These are phyloP conservation scores for Monilinia vaccinii-corymbosi DNA, from an alignment of 2,329 filamentous ascomycete genomes.

Conservation along the genomic window DNA sequence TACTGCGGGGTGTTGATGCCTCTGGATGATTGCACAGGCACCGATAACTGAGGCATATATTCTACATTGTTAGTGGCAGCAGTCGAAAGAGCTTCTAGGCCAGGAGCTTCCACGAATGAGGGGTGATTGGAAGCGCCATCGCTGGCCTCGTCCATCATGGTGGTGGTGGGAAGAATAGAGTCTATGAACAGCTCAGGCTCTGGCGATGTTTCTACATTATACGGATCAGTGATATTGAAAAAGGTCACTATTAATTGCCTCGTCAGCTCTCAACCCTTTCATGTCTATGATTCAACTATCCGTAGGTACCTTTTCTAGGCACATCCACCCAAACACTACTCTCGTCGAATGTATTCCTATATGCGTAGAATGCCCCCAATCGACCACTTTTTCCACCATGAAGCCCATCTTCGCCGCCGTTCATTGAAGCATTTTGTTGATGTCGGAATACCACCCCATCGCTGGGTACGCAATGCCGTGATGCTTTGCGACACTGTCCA, in stretches of 20 bases:
- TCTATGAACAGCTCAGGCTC: conserved; percentile 27
- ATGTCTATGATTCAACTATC: not conserved
- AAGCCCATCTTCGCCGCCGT: conserved; percentile 36
- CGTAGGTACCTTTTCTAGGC: conserved; percentile 42
- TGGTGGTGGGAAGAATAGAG: conserved; percentile 12
- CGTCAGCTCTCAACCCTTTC: conserved; percentile 19
- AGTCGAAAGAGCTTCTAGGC: conserved; percentile 44
- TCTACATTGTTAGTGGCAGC: conserved; percentile 38
- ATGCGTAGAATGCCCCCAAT: conserved; percentile 54
- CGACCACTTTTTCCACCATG: conserved; percentile 29
- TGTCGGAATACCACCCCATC: conserved; percentile 58
- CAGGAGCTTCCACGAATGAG: conserved; percentile 35
- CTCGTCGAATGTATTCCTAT: conserved; percentile 55
- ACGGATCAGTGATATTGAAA: conserved; percentile 52
- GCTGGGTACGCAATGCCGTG: conserved; percentile 49
- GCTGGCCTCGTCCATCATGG: conserved; percentile 15
- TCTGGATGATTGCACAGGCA: conserved; percentile 15
- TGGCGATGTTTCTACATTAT: conserved; percentile 40
- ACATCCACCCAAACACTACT: conserved; percentile 54
- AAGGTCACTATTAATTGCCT: conserved; percentile 41
- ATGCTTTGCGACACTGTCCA: conserved; percentile 48
- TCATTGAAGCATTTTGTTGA: conserved; percentile 62
- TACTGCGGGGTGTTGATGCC: conserved; percentile 20
- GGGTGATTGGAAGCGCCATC: conserved; percentile 20
- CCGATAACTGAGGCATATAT: conserved; percentile 22